Evolutionary conservation across 768 basidiomycete species (phyloP).

Genomic region (Arthromyces matolae): DNA sequence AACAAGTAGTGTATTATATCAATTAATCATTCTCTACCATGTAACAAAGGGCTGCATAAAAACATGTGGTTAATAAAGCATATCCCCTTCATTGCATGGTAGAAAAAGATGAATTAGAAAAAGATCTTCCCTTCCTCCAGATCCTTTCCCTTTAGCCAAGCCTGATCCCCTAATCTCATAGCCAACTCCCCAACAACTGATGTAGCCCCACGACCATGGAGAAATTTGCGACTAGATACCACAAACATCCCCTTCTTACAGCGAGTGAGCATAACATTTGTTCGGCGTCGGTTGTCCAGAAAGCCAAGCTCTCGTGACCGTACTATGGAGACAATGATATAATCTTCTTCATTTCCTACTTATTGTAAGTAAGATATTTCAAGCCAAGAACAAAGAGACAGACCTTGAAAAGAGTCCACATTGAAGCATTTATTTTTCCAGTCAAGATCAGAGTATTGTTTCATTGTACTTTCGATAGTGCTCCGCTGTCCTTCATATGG

Average conservation of each 20-base stretch:
- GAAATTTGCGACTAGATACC: slow-evolving; percentile 57
- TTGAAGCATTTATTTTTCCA: slow-evolving; percentile 78
- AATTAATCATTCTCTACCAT: slow-evolving; percentile 11
- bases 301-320: slow-evolving; percentile 62
- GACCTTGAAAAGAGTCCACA: slow-evolving; percentile 86
- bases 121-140: slow-evolving; percentile 35
- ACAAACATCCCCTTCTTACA: slow-evolving; percentile 80
- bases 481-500: slow-evolving; percentile 77
- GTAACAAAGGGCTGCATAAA: slow-evolving; percentile 3
- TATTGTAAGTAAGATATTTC: background rate
- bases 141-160: slow-evolving; percentile 37
- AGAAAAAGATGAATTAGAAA: slow-evolving; percentile 9
- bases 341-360: slow-evolving; percentile 85
- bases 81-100: slow-evolving; percentile 9
- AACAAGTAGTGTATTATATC: background rate
- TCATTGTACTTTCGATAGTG: slow-evolving; percentile 54
- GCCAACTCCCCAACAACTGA: slow-evolving; percentile 43
- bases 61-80: background rate
- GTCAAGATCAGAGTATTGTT: slow-evolving; percentile 39
- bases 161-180: slow-evolving; percentile 31
- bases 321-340: slow-evolving; percentile 70
- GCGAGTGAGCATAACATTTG: slow-evolving; percentile 87
- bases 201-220: slow-evolving; percentile 46
- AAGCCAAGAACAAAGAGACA: slow-evolving; percentile 9
- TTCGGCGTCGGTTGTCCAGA: slow-evolving; percentile 56